phyloP scores from a whole-genome alignment of 306 rosid species.

The Trichosanthes cucumerina region DNA sequence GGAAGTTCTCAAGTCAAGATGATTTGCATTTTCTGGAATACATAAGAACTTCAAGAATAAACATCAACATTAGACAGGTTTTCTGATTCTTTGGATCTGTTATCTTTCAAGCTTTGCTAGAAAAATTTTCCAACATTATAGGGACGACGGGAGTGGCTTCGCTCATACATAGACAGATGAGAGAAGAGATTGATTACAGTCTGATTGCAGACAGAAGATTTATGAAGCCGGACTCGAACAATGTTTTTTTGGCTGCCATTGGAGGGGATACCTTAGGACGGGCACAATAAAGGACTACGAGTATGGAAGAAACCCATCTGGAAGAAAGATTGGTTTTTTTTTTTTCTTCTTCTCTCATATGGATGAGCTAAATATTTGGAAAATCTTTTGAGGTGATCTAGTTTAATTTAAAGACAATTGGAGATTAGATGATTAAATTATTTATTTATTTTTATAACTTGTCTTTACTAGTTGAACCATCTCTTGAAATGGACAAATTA shows the following conservation, averaged over 20 bases:
- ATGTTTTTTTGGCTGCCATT: background rate
- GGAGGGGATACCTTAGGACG: background rate
- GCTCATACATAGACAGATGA: background rate
- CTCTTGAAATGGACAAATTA: too few relatives aligned
- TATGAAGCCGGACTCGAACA: background rate
- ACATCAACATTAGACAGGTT: conserved; percentile 90
- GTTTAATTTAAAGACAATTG: background rate
- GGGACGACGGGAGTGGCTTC: background rate
- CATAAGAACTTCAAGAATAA: conserved; percentile 73
- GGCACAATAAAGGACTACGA: too few relatives aligned
- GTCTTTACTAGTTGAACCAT: too few relatives aligned
- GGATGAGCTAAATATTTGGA: background rate
- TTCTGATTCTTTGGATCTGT: conserved; percentile 7
- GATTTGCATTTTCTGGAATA: conserved; percentile 56
- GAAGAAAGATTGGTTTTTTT: background rate
- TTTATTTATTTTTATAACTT: too few relatives aligned
- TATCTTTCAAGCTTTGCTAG: background rate
- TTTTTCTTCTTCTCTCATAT: too few relatives aligned
- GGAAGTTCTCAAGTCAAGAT: conserved; percentile 36
- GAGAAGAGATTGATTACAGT: background rate
- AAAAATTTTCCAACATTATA: background rate
- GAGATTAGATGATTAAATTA: background rate
- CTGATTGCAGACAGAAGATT: background rate
- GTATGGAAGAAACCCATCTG: background rate
- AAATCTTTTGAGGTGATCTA: background rate